Conservation (phyloP, 495 filamentous ascomycete species). For the Jackrogersella multiformis region DNA sequence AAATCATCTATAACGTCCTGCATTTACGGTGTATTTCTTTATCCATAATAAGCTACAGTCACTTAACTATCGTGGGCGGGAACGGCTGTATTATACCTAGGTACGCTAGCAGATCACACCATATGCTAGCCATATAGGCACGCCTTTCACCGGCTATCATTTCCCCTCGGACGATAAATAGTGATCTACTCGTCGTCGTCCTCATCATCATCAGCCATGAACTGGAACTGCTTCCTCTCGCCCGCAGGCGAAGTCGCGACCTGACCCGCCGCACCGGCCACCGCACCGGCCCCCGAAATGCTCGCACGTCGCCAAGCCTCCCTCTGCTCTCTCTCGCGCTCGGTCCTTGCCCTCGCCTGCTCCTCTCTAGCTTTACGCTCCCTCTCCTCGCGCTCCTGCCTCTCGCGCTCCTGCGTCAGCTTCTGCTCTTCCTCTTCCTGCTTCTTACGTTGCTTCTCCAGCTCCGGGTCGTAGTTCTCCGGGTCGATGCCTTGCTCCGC, state of each 20-base stretch:
- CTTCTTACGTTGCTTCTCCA: constrained; percentile 55
- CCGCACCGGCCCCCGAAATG: constrained; percentile 24
- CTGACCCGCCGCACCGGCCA: constrained; percentile 1
- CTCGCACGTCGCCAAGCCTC: constrained; percentile 51
- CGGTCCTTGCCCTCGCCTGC: constrained; percentile 46
- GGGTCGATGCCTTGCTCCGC: constrained; percentile 66
- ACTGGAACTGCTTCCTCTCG: constrained; percentile 62
- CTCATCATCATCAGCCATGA: constrained; percentile 61
- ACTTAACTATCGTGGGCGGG: no score
- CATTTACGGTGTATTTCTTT: no score
- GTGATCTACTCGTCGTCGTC: constrained; percentile 60
- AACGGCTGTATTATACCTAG: no score
- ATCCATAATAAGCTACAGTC: no score
- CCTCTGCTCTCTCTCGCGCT: constrained; percentile 44
- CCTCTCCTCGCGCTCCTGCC: constrained; percentile 56
- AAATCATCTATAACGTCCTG: no score
- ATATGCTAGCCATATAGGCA: background rate
- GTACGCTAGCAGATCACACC: no score
- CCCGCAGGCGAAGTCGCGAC: constrained; percentile 25
- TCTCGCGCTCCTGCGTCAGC: constrained; percentile 54
- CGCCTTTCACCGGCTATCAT: background rate
- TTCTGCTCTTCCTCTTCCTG: constrained; percentile 51
- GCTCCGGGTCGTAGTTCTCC: constrained; percentile 62
- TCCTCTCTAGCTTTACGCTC: constrained; percentile 50
- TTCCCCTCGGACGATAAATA: background rate